Percentiles rank a stretch among this genome's conserved stretches.
Conservation (phyloP, 2,329 filamentous ascomycete species). For the Pseudogymnoascus sp. region DNA sequence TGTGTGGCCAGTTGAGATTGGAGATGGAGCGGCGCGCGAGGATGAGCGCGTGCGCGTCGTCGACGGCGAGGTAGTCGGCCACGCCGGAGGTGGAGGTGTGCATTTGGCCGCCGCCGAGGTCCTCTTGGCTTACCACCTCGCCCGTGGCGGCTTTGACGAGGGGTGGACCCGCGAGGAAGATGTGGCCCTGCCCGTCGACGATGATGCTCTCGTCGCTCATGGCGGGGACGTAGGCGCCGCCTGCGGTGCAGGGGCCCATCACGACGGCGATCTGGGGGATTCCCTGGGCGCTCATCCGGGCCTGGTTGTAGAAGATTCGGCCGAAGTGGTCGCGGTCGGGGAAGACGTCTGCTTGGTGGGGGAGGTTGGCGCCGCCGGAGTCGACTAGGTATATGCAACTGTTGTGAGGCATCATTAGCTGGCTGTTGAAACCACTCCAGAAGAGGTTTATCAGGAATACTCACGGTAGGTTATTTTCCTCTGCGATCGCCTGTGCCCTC, state of each 20-base stretch:
- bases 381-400: conserved; percentile 93
- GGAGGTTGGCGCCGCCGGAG: conserved; percentile 89
- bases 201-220: conserved; percentile 99
- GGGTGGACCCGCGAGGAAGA: conserved; percentile 90
- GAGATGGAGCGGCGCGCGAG: conserved; percentile 74
- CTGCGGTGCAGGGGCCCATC: conserved; percentile 95
- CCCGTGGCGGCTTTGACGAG: conserved; percentile 94
- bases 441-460: conserved; percentile 23
- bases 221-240: conserved; percentile 89
- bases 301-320: conserved; percentile 97
- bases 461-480: conserved; percentile 70
- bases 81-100: conserved; percentile 89
- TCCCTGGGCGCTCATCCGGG: conserved; percentile 77
- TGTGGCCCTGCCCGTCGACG: conserved; percentile 89
- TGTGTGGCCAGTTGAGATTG: conserved; percentile 80
- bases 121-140: conserved; percentile 82
- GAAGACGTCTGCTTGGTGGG: conserved; percentile 92
- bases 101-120: conserved; percentile 80
- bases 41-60: conserved; percentile 84
- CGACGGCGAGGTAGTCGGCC: conserved; percentile 88
- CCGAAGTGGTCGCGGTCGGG: conserved; percentile 89
- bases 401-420: conserved; percentile 5
- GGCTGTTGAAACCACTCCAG: background rate
- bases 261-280: conserved; percentile 93
- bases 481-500: conserved; percentile 80